phyloP scores from a whole-genome alignment of 129 eudicot species.

The Escallonia herrerae region DNA sequence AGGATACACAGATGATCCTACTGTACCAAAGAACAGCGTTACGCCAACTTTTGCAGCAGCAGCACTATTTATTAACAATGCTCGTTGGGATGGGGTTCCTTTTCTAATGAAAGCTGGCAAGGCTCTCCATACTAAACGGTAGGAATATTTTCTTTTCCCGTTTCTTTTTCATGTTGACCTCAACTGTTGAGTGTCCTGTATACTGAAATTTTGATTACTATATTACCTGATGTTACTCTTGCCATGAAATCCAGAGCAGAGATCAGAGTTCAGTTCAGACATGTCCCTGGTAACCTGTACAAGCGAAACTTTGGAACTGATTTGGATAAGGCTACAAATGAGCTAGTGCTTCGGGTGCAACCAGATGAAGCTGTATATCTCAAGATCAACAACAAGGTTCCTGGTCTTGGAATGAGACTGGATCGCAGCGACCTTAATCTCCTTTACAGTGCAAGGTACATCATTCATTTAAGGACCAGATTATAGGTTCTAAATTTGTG shows the following conservation, averaged over 20 bases:
- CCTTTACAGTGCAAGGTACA: constrained; percentile 65
- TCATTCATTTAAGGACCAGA: not conserved
- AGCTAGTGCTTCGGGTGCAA: constrained; percentile 89
- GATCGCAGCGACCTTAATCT: constrained; percentile 91
- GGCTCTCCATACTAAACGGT: constrained; percentile 84
- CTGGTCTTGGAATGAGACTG: constrained; percentile 93
- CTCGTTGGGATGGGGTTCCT: constrained; percentile 98
- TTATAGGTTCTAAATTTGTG: no score
- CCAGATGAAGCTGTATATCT: constrained; percentile 91
- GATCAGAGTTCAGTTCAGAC: constrained; percentile 89
- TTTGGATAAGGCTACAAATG: constrained; percentile 82
- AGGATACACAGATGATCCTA: constrained; percentile 90
- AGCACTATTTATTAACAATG: constrained; percentile 82
- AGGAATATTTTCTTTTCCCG: not conserved
- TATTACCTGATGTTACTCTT: not conserved
- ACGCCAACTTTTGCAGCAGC: constrained; percentile 99
- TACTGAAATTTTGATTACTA: not conserved
- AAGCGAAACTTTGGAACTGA: constrained; percentile 67
- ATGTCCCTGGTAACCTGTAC: constrained; percentile 88
- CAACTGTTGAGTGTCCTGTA: not conserved
- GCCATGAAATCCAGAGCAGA: constrained; percentile 58
- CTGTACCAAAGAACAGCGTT: constrained; percentile 64
- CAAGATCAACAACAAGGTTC: constrained; percentile 86
- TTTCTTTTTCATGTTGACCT: not conserved
- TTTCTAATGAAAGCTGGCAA: constrained; percentile 97